phyloP scores from a whole-genome alignment of 2,329 filamentous ascomycete genomes.

The Graphilbum sp. region DNA sequence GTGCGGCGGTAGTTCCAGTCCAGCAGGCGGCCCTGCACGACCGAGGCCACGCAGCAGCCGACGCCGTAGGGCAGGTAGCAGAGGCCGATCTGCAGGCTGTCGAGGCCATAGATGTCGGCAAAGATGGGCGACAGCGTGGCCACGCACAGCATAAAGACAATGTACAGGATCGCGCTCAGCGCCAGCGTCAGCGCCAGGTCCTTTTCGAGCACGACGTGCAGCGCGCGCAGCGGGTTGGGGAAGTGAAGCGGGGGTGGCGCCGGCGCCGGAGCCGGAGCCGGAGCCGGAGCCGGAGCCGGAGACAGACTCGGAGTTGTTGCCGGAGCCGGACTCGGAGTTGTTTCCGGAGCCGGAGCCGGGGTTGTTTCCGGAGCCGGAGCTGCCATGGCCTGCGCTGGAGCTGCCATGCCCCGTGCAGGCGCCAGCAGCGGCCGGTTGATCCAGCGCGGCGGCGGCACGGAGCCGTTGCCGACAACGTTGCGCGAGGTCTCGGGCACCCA shows the following conservation, averaged over 20 bases:
- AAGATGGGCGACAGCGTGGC: conserved; percentile 37
- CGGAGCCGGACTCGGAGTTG: too few relatives aligned
- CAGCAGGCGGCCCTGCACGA: conserved; percentile 39
- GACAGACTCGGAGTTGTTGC: too few relatives aligned
- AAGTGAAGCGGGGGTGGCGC: conserved; percentile 17
- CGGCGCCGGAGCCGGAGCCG: conserved; percentile 15
- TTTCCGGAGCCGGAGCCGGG: too few relatives aligned
- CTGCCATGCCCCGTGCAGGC: too few relatives aligned
- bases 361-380: too few relatives aligned
- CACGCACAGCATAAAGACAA: conserved; percentile 37
- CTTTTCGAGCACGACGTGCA: conserved; percentile 38
- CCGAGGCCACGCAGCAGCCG: conserved; percentile 29
- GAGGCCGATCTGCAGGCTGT: conserved; percentile 33
- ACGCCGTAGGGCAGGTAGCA: conserved; percentile 38
- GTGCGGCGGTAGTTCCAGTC: conserved; percentile 57
- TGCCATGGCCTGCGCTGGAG: too few relatives aligned
- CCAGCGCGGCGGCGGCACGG: conserved; percentile 31
- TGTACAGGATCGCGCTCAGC: conserved; percentile 36
- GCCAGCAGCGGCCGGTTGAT: conserved; percentile 37
- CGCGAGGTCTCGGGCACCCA: conserved; percentile 43
- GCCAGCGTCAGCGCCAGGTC: conserved; percentile 37
- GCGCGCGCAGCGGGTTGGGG: conserved; percentile 39
- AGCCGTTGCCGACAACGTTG: conserved; percentile 46
- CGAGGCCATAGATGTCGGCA: conserved; percentile 31
- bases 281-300: conserved; percentile 18